These are phyloP conservation scores for Solanum sitiens DNA, from an alignment of 257 asterid genomes.

Conservation along the genomic window DNA sequence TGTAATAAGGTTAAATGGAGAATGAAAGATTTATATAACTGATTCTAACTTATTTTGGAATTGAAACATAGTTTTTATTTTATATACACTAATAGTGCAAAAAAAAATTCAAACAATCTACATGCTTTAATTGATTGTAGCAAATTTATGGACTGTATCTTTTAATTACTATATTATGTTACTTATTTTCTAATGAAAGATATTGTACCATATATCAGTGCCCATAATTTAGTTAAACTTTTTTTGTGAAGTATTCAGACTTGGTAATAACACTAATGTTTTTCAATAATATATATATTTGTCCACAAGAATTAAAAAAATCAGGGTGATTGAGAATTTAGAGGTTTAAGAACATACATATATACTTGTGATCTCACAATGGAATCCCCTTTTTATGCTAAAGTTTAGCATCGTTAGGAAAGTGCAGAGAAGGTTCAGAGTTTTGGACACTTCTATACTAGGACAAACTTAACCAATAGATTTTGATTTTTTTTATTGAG, in stretches of 20 bases:
- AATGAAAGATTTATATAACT: too few relatives aligned
- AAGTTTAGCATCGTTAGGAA: background rate
- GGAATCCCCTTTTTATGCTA: background rate
- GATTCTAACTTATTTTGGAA: background rate
- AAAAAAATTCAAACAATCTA: background rate
- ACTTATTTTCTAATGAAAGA: background rate
- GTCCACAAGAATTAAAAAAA: background rate
- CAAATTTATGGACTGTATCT: background rate
- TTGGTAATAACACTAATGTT: background rate
- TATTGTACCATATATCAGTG: too few relatives aligned
- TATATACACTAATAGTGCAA: too few relatives aligned
- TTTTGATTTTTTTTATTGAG: background rate
- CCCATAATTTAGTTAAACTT: too few relatives aligned
- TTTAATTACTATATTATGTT: background rate
- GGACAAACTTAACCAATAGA: background rate
- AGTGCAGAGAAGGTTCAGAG: background rate
- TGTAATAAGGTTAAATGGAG: background rate
- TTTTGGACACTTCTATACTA: background rate
- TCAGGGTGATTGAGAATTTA: background rate
- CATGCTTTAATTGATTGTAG: background rate
- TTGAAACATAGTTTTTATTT: too few relatives aligned
- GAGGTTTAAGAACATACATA: background rate
- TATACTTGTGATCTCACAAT: background rate
- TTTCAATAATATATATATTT: background rate
- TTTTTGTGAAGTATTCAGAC: background rate